These are phyloP conservation scores for Phytophthora quininea DNA, from an alignment of 352 stramenopile genomes.

Conservation along the genomic window DNA sequence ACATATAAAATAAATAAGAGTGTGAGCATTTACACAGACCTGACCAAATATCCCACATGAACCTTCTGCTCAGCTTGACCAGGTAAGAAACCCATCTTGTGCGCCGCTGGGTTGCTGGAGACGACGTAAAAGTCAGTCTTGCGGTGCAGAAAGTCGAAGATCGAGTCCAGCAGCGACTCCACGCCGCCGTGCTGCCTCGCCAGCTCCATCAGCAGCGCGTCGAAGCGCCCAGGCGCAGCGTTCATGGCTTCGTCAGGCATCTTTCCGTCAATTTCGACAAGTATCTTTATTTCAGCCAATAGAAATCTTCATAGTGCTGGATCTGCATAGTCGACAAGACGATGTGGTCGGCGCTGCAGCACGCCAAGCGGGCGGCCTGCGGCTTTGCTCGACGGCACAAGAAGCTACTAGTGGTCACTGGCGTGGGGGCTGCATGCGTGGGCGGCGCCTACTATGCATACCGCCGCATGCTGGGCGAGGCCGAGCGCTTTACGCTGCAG, in stretches of 20 bases:
- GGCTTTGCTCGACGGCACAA: conserved; percentile 76
- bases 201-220: conserved; percentile 93
- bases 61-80: conserved; percentile 68
- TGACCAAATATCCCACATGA: background rate
- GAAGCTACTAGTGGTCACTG: conserved; percentile 58
- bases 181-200: conserved; percentile 95
- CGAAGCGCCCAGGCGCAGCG: conserved; percentile 43
- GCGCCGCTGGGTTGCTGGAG: conserved; percentile 46
- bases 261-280: background rate
- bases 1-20: background rate
- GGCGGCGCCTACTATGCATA: conserved; percentile 76
- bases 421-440: conserved; percentile 53
- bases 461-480: conserved; percentile 63
- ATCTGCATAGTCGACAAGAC: background rate
- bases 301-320: background rate
- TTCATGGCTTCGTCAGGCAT: conserved; percentile 34
- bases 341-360: conserved; percentile 79
- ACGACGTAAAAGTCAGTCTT: conserved; percentile 98
- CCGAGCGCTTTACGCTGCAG: conserved; percentile 72
- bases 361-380: conserved; percentile 53
- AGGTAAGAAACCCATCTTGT: conserved; percentile 70
- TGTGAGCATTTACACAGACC: background rate
- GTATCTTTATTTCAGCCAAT: conserved; percentile 23
- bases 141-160: conserved; percentile 97
- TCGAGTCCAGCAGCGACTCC: conserved; percentile 95